Percentiles rank a stretch among this genome's conserved stretches.
These are phyloP conservation scores for Przewalskia tangutica DNA, from an alignment of 257 asterid genomes.

Conservation along the genomic window DNA sequence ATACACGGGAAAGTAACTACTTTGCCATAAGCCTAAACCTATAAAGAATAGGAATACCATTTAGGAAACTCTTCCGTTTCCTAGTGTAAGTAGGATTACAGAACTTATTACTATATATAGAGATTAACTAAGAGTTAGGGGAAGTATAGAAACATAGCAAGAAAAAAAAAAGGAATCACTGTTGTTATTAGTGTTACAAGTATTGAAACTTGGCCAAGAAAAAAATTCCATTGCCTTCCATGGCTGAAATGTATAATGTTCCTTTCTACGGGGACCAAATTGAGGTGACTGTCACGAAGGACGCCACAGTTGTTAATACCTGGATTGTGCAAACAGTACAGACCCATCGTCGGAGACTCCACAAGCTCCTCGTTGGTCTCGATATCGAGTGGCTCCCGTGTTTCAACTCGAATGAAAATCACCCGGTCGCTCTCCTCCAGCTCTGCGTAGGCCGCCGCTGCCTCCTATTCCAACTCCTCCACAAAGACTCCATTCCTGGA, in stretches of 20 bases:
- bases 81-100: too few species aligned
- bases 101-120: too few species aligned
- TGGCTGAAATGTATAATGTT: not conserved
- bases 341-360: not conserved
- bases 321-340: not conserved
- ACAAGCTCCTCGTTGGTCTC: conserved; percentile 7
- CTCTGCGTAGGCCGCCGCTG: conserved; percentile 10
- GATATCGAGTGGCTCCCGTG: conserved; percentile 22
- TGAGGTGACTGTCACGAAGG: not conserved
- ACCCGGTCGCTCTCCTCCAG: conserved; percentile 17
- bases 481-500: conserved; percentile 5
- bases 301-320: not conserved
- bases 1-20: too few species aligned
- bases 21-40: too few species aligned
- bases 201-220: too few species aligned
- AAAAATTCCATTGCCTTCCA: not conserved
- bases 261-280: not conserved
- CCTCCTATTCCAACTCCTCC: conserved; percentile 3
- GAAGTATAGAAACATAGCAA: too few species aligned
- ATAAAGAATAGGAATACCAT: too few species aligned
- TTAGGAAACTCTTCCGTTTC: too few species aligned
- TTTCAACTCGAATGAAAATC: not conserved
- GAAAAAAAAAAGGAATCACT: too few species aligned
- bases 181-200: too few species aligned
- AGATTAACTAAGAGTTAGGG: too few species aligned